These are phyloP conservation scores for Chalciporus chontae DNA, from an alignment of 768 basidiomycete species.

Conservation along the genomic window DNA sequence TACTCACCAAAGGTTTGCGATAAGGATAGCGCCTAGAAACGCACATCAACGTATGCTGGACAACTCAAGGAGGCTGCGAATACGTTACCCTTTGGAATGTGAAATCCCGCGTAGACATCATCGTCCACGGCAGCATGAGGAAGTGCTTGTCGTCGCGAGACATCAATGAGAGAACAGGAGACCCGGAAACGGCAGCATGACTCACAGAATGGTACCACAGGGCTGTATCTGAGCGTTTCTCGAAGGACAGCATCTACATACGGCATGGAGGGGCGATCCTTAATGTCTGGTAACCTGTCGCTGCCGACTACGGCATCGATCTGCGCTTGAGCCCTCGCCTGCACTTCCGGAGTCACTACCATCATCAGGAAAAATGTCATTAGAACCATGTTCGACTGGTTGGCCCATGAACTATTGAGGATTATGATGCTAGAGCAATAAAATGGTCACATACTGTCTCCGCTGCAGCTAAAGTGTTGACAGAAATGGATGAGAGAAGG, in stretches of 20 bases:
- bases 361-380: constrained; percentile 14
- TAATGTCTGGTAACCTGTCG: neutral
- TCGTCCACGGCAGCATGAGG: constrained; percentile 34
- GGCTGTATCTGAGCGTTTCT: neutral
- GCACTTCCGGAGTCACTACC: constrained; percentile 1
- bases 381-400: neutral
- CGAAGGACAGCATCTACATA: constrained; percentile 7
- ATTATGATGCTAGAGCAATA: neutral
- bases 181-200: neutral
- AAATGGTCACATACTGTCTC: constrained; percentile 1
- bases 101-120: constrained; percentile 40
- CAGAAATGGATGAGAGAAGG: neutral
- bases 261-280: constrained; percentile 10
- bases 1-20: constrained; percentile 13
- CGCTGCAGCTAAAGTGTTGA: neutral
- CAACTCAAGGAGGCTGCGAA: accelerated
- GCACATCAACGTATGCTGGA: neutral
- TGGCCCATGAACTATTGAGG: neutral
- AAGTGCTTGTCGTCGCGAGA: constrained; percentile 8
- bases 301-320: constrained; percentile 9
- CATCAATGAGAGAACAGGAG: neutral
- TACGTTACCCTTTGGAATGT: constrained; percentile 41
- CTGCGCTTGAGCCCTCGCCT: constrained; percentile 6
- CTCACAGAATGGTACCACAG: constrained; percentile 5
- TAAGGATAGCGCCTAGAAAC: constrained; percentile 1